Percentiles rank a stretch among this genome's conserved stretches.
phyloP scores from a whole-genome alignment of 371 early-diverging fungal species.

The Zopfochytrium polystomum region DNA sequence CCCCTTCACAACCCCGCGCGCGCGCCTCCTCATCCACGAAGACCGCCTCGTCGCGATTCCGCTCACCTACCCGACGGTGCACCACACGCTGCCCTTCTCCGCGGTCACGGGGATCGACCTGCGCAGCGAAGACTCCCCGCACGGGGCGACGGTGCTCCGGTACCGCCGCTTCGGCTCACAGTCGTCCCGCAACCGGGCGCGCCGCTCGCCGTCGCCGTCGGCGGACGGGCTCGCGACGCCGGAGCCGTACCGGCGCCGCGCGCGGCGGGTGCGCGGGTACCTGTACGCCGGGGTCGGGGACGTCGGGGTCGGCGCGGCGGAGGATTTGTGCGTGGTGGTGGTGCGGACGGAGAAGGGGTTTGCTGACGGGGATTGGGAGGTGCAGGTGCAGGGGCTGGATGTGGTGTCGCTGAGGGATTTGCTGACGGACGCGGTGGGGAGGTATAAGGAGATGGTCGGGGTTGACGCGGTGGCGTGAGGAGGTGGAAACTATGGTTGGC shows the following conservation, averaged over 20 bases:
- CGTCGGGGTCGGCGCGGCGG: slow-evolving; percentile 9
- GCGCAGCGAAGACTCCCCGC: slow-evolving; percentile 19
- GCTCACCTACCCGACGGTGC: slow-evolving; percentile 15
- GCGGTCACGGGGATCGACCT: slow-evolving; percentile 20
- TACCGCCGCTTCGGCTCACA: slow-evolving; percentile 13
- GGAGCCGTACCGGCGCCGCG: no score
- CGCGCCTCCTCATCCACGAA: slow-evolving; percentile 15
- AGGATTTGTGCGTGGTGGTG: slow-evolving; percentile 18
- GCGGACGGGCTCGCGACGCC: no score
- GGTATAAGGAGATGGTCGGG: no score
- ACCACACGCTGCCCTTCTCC: slow-evolving; percentile 8
- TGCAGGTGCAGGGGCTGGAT: slow-evolving; percentile 21
- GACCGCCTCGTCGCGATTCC: slow-evolving; percentile 26
- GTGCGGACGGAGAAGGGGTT: slow-evolving; percentile 7
- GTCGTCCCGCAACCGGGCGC: background rate
- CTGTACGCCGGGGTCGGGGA: slow-evolving; percentile 22
- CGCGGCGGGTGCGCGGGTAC: slow-evolving; percentile 18
- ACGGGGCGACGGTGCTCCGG: slow-evolving; percentile 14
- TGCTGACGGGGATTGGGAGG: slow-evolving; percentile 15
- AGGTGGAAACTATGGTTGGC: no score
- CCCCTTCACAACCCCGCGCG: slow-evolving; percentile 20
- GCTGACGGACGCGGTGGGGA: slow-evolving; percentile 4
- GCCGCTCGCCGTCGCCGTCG: no score
- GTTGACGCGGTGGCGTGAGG: no score
- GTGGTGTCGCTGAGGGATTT: slow-evolving; percentile 16